phyloP scores from a whole-genome alignment of 2,329 filamentous ascomycete genomes.

The Rutstroemia sp. region DNA sequence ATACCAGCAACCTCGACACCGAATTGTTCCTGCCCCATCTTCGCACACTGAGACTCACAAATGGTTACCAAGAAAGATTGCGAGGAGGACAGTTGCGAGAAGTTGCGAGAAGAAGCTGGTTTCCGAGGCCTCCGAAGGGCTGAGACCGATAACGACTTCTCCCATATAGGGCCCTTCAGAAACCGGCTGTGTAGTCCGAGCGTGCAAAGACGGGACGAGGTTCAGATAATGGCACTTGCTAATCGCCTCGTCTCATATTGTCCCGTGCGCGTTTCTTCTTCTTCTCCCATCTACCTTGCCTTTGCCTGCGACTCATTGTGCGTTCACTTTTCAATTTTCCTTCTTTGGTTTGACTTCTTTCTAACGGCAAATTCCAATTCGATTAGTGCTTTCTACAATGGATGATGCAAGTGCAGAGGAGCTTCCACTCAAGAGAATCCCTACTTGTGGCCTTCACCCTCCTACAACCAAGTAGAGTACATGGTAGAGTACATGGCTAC shows the following conservation, averaged over 20 bases:
- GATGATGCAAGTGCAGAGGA: not conserved
- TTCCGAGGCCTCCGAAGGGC: too few species aligned
- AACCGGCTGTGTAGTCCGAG: not conserved
- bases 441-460: too few species aligned
- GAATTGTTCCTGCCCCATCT: not conserved
- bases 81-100: too few species aligned
- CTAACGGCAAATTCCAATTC: not conserved
- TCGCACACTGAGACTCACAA: too few species aligned
- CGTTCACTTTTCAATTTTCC: not conserved
- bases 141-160: too few species aligned
- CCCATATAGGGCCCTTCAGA: not conserved
- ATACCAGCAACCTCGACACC: too few species aligned
- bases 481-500: too few species aligned
- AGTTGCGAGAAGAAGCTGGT: too few species aligned
- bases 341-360: not conserved
- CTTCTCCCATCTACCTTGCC: not conserved
- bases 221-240: not conserved
- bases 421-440: too few species aligned
- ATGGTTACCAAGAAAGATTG: too few species aligned
- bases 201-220: not conserved
- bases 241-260: not conserved
- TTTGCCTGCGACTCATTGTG: not conserved
- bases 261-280: constrained; percentile 6
- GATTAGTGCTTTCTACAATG: not conserved
- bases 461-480: too few species aligned